Conservation (phyloP, 2,329 filamentous ascomycete genomes). For the Geosmithia morbida region DNA sequence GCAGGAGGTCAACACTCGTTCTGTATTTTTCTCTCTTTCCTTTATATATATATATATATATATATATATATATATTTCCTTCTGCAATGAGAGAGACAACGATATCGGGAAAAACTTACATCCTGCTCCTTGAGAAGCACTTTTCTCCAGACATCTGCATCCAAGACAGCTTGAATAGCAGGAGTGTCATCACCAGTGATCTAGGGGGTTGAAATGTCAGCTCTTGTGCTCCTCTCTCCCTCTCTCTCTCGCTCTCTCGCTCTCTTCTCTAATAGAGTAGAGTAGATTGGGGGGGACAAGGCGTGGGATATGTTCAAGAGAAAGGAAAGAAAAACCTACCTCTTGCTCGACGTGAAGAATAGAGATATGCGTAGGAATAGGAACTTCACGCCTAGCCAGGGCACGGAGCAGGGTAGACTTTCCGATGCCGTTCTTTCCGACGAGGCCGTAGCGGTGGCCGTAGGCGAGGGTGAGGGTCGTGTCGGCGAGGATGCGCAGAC, state of each 20-base stretch:
- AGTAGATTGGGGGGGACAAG: too few species aligned
- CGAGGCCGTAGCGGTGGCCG: slow-evolving; percentile 86
- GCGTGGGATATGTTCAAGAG: too few species aligned
- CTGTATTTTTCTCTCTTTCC: too few species aligned
- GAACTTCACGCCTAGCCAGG: slow-evolving; percentile 80
- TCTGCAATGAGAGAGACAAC: not conserved
- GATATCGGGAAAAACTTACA: slow-evolving; percentile 28
- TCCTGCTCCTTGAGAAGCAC: slow-evolving; percentile 81
- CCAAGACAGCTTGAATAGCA: slow-evolving; percentile 84
- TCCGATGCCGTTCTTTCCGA: slow-evolving; percentile 98
- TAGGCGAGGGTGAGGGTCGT: slow-evolving; percentile 84
- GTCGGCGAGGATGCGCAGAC: slow-evolving; percentile 77
- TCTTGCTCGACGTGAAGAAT: slow-evolving; percentile 99
- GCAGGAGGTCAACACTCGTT: too few species aligned
- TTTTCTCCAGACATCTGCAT: slow-evolving; percentile 98
- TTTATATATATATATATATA: too few species aligned
- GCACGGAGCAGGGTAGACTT: slow-evolving; percentile 91
- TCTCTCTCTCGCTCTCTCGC: too few species aligned
- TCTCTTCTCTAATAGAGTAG: too few species aligned
- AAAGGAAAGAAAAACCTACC: slow-evolving; percentile 30
- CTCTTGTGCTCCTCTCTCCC: too few species aligned
- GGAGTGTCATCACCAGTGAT: slow-evolving; percentile 92
- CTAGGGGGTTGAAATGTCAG: slow-evolving; percentile 21
- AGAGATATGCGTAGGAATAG: slow-evolving; percentile 93
- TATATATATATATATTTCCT: too few species aligned